Conservation (phyloP, 73 alveolate species). For the Breviolum minutum region DNA sequence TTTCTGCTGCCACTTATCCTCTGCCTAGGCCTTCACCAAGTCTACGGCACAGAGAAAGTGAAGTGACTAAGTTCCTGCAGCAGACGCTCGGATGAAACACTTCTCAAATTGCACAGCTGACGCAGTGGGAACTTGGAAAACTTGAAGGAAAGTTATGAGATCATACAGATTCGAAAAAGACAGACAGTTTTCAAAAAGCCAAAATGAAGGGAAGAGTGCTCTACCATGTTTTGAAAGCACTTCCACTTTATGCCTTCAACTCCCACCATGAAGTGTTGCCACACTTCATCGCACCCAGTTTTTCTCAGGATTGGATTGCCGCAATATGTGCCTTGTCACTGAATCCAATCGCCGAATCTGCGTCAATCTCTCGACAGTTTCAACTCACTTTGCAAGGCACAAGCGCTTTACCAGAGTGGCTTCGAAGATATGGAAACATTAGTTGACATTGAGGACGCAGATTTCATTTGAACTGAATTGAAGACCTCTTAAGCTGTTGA, state of each 20-base stretch:
- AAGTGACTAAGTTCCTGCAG: slow-evolving; percentile 50
- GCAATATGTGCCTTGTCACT: slow-evolving; percentile 36
- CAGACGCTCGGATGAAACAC: neutral
- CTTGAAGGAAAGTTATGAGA: too few relatives aligned
- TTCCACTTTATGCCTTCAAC: too few relatives aligned
- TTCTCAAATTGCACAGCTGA: too few relatives aligned
- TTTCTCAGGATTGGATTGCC: slow-evolving; percentile 64
- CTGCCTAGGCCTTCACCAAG: neutral
- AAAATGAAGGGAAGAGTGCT: too few relatives aligned
- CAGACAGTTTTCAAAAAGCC: too few relatives aligned
- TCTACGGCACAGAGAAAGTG: slow-evolving; percentile 22
- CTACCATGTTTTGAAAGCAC: too few relatives aligned
- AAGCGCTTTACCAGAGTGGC: slow-evolving; percentile 68
- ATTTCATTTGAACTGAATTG: too few relatives aligned
- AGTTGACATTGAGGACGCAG: slow-evolving; percentile 54
- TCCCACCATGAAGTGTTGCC: too few relatives aligned
- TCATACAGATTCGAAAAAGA: too few relatives aligned
- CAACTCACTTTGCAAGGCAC: slow-evolving; percentile 12
- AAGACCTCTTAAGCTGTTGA: too few relatives aligned
- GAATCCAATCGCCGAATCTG: neutral
- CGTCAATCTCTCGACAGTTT: neutral
- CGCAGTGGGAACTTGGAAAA: too few relatives aligned
- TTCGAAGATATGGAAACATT: slow-evolving; percentile 89
- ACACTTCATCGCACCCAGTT: too few relatives aligned
- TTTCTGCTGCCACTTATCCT: neutral